phyloP scores from a whole-genome alignment of 192 early-diverging fungal genomes.

The Obelidium mucronatum region DNA sequence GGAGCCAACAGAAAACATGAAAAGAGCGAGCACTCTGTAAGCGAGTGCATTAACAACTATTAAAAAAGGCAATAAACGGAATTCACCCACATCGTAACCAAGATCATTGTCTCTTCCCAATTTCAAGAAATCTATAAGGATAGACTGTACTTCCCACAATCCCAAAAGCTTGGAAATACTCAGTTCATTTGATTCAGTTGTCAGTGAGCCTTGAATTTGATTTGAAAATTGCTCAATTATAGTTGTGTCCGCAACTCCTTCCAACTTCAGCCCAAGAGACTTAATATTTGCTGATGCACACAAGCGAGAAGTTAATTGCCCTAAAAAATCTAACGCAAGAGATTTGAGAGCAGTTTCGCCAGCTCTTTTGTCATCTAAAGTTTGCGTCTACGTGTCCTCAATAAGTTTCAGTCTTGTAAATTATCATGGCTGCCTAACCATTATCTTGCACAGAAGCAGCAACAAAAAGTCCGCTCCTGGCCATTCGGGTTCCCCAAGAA shows the following conservation, averaged over 20 bases:
- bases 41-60: too few relatives aligned
- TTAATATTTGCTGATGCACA: background rate
- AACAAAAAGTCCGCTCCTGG: constrained; percentile 82
- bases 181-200: background rate
- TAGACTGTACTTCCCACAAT: constrained; percentile 32
- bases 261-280: background rate
- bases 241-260: background rate
- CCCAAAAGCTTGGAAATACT: background rate
- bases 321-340: constrained; percentile 49
- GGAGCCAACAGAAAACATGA: constrained; percentile 18
- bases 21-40: background rate
- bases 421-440: constrained; percentile 52
- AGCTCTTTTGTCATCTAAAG: constrained; percentile 38
- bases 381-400: constrained; percentile 35
- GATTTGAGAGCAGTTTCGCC: constrained; percentile 39
- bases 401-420: background rate
- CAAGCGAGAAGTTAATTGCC: constrained; percentile 26
- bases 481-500: constrained; percentile 89
- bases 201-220: background rate
- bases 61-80: too few relatives aligned
- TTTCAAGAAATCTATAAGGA: constrained; percentile 25
- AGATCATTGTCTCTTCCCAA: constrained; percentile 1
- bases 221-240: background rate
- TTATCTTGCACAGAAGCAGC: constrained; percentile 69
- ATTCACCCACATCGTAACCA: constrained; percentile 18